Evolutionary conservation across 2,329 filamentous ascomycete genomes (phyloP).

Genomic region (Didymella pomorum): DNA sequence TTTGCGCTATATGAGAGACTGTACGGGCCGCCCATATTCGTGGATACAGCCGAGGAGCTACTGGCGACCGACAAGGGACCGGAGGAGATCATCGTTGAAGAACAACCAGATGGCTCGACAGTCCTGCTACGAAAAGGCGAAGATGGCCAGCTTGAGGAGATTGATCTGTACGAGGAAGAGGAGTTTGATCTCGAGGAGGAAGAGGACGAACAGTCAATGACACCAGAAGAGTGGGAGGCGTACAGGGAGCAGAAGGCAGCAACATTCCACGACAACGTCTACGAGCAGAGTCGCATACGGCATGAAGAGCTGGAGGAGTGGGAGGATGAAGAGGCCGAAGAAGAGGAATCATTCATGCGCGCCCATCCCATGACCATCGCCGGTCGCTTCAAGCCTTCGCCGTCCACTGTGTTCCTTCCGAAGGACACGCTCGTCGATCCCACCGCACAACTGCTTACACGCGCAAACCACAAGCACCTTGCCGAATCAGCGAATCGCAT

Average conservation of each 20-base stretch:
- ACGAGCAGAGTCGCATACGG: slow-evolving; percentile 54
- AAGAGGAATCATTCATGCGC: slow-evolving; percentile 58
- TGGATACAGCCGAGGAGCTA: slow-evolving; percentile 66
- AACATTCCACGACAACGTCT: slow-evolving; percentile 45
- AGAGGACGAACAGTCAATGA: slow-evolving; percentile 42
- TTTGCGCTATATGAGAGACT: slow-evolving; percentile 78
- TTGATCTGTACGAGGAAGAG: slow-evolving; percentile 53
- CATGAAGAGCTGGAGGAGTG: slow-evolving; percentile 53
- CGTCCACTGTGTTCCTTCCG: slow-evolving; percentile 79
- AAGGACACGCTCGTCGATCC: slow-evolving; percentile 73
- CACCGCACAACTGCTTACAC: slow-evolving; percentile 72
- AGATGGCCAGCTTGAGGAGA: slow-evolving; percentile 68
- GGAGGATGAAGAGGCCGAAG: slow-evolving; percentile 42
- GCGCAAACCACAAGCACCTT: slow-evolving; percentile 74
- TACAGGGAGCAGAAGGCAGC: slow-evolving; percentile 44
- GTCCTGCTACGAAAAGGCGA: slow-evolving; percentile 63
- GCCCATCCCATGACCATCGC: slow-evolving; percentile 77
- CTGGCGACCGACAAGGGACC: slow-evolving; percentile 55
- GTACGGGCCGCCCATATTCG: slow-evolving; percentile 75
- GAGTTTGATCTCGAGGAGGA: slow-evolving; percentile 45
- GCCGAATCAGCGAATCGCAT: slow-evolving; percentile 72
- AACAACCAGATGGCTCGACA: slow-evolving; percentile 41
- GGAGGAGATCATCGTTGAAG: slow-evolving; percentile 53
- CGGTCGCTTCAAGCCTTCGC: slow-evolving; percentile 77
- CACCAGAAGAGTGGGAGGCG: slow-evolving; percentile 45